Evolutionary conservation across 1,284 basidiomycete genomes (phyloP).

Genomic region (Athelia psychrophila): DNA sequence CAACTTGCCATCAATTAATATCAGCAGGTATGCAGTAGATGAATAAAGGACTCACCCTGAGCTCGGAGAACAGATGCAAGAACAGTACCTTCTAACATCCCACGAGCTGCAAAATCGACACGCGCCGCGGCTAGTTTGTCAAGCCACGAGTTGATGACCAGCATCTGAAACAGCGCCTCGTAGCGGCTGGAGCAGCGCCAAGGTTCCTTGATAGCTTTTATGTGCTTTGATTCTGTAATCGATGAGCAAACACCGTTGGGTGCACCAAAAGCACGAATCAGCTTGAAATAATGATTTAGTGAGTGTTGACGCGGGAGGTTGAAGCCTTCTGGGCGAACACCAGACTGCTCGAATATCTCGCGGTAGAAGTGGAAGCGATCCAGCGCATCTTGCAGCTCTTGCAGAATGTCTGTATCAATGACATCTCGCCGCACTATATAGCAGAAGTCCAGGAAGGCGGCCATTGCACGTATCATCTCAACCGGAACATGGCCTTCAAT

Average conservation of each 20-base stretch:
- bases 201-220: constrained; percentile 21
- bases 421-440: constrained; percentile 10
- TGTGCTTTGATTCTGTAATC: constrained; percentile 12
- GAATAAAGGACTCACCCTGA: too few relatives aligned
- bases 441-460: constrained; percentile 11
- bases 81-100: too few relatives aligned
- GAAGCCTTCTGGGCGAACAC: constrained; percentile 11
- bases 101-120: constrained; percentile 7
- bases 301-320: constrained; percentile 19
- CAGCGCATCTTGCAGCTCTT: not conserved
- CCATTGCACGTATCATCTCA: constrained; percentile 8
- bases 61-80: too few relatives aligned
- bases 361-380: constrained; percentile 9
- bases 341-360: constrained; percentile 1
- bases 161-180: constrained; percentile 19
- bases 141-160: constrained; percentile 14
- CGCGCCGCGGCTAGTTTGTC: constrained; percentile 16
- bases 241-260: constrained; percentile 10
- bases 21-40: too few relatives aligned
- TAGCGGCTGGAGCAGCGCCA: constrained; percentile 18
- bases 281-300: constrained; percentile 4
- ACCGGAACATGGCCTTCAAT: constrained; percentile 7
- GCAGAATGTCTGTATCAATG: constrained; percentile 4
- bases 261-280: constrained; percentile 5
- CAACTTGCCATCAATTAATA: too few relatives aligned